These are phyloP conservation scores for Oxytropis ochrocephala DNA, from an alignment of 306 rosid genomes.

Conservation along the genomic window DNA sequence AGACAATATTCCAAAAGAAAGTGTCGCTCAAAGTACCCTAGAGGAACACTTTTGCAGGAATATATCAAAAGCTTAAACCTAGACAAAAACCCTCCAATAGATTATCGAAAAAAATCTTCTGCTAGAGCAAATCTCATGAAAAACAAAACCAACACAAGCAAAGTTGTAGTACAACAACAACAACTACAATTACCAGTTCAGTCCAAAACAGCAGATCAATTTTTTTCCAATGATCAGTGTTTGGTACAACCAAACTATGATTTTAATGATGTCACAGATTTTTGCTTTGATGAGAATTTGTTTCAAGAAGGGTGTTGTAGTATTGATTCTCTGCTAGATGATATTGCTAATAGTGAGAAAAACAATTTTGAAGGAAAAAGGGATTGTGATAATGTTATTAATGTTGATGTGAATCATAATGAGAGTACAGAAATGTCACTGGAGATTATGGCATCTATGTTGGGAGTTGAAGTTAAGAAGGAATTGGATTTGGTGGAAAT, in stretches of 20 bases:
- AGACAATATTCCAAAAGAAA: slow-evolving; percentile 82
- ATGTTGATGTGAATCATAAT: slow-evolving; percentile 8
- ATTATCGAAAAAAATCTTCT: slow-evolving; percentile 32
- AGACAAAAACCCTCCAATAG: slow-evolving; percentile 34
- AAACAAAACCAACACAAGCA: not conserved
- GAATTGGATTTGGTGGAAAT: slow-evolving; percentile 82
- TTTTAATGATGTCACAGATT: slow-evolving; percentile 43
- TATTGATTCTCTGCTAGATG: slow-evolving; percentile 63
- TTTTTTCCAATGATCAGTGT: slow-evolving; percentile 23
- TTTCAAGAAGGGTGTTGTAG: slow-evolving; percentile 50
- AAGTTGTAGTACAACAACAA: not conserved
- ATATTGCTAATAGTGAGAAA: slow-evolving; percentile 23
- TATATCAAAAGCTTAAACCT: slow-evolving; percentile 82
- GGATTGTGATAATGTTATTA: not conserved
- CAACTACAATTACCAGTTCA: not conserved
- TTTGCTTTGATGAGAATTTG: slow-evolving; percentile 52
- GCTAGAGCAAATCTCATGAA: not conserved
- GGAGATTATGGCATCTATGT: slow-evolving; percentile 15
- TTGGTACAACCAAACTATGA: slow-evolving; percentile 37
- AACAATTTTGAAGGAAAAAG: slow-evolving; percentile 3
- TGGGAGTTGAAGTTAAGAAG: slow-evolving; percentile 46
- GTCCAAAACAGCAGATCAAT: not conserved
- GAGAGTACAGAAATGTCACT: slow-evolving; percentile 21
- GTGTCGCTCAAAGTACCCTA: slow-evolving; percentile 61
- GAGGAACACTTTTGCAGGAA: slow-evolving; percentile 62